Percentiles rank a stretch among this genome's conserved stretches.
Conservation (phyloP, 805 yeast genomes). For the Kodamaea lidongshanica region DNA sequence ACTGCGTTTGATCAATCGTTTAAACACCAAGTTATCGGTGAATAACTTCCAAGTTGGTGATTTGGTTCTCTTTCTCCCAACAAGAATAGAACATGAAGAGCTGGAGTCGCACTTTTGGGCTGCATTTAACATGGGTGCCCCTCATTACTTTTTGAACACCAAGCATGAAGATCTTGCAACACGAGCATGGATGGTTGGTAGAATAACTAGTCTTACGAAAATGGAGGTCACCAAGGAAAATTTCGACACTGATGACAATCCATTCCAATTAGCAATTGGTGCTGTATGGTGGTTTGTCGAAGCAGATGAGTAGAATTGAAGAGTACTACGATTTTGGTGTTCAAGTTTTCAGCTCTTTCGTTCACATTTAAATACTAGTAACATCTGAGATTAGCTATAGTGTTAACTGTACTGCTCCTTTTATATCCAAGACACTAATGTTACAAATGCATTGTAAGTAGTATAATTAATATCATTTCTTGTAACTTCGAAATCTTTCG, state of each 20-base stretch:
- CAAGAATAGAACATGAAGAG: slow-evolving; percentile 42
- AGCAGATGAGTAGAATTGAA: slow-evolving; percentile 38
- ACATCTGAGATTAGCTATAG: too few relatives aligned
- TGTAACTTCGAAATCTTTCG: too few relatives aligned
- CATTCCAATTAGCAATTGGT: slow-evolving; percentile 60
- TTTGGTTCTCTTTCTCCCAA: slow-evolving; percentile 78
- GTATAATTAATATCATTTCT: too few relatives aligned
- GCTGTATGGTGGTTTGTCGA: slow-evolving; percentile 58
- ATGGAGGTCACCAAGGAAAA: slow-evolving; percentile 44
- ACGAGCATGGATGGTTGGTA: slow-evolving; percentile 81
- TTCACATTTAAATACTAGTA: too few relatives aligned
- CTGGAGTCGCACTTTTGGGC: slow-evolving; percentile 68
- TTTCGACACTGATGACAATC: slow-evolving; percentile 40
- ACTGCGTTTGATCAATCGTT: slow-evolving; percentile 27
- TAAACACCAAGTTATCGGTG: slow-evolving; percentile 55
- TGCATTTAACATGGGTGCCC: slow-evolving; percentile 84
- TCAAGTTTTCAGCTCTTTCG: too few relatives aligned
- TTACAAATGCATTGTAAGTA: too few relatives aligned
- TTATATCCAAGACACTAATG: too few relatives aligned
- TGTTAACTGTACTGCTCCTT: too few relatives aligned
- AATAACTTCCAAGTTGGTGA: slow-evolving; percentile 66
- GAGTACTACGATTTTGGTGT: too few relatives aligned
- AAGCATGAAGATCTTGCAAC: slow-evolving; percentile 23
- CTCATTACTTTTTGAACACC: slow-evolving; percentile 62
- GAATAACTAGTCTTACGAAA: slow-evolving; percentile 54